phyloP scores from a whole-genome alignment of 2,329 filamentous ascomycete species.

The Coccinonectria pachysandricola region DNA sequence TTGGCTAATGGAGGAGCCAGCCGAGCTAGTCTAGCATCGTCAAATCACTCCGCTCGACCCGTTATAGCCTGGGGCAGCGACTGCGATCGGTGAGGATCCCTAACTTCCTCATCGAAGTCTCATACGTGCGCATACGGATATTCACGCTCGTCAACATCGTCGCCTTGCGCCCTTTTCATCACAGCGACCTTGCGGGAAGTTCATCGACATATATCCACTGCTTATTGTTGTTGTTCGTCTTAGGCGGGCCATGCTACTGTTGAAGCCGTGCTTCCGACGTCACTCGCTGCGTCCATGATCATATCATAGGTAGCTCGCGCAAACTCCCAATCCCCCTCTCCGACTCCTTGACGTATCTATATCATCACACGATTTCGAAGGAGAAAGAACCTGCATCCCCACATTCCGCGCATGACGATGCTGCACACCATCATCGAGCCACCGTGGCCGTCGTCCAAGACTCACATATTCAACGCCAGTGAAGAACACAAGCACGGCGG shows the following conservation, averaged over 20 bases:
- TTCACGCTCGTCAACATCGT: no score
- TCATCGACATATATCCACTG: not conserved
- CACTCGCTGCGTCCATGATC: constrained; percentile 17
- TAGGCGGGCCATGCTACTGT: constrained; percentile 16
- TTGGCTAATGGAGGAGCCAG: no score
- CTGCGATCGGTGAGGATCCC: no score
- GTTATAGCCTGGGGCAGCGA: no score
- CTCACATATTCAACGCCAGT: constrained; percentile 5
- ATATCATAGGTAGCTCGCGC: constrained; percentile 7
- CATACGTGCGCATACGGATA: no score
- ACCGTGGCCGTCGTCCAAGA: constrained; percentile 13
- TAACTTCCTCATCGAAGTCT: no score
- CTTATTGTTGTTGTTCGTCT: constrained; percentile 4
- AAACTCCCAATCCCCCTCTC: constrained; percentile 8
- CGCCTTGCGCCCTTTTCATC: no score
- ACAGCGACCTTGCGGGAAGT: no score
- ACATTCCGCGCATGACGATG: constrained; percentile 16
- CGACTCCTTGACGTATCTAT: no score
- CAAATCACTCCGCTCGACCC: no score
- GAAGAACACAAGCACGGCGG: constrained; percentile 9
- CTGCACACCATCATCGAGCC: constrained; percentile 14
- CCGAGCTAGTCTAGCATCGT: no score
- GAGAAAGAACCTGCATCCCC: constrained; percentile 9
- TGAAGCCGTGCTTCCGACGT: constrained; percentile 10
- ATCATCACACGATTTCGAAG: no score